Evolutionary conservation across 345 rosid species (phyloP), one percentile per base, ranked within the genome.

Genomic region (Psidium friedrichsthalianum): DNA sequence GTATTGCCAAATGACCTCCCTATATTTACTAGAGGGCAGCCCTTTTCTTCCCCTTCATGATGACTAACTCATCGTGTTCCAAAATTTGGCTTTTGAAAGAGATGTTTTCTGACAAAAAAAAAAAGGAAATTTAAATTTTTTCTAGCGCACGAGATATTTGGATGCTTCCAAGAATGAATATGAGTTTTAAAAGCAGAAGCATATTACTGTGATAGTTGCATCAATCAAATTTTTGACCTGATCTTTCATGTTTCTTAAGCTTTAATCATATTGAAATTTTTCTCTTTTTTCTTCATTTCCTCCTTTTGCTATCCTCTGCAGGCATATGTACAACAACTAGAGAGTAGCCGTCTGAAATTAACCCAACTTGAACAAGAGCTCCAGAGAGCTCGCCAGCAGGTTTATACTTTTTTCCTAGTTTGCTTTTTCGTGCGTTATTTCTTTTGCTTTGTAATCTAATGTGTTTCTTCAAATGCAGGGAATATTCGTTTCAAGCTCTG

Each of bases 271-370:
- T 36, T 69, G 47, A 69, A 69, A 69, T 18, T 25, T 69, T 36
- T n/a, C 32, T 24, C 82, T 49, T 80, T 42, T 49, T 49, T 22
- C 56, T 83, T 49, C 25, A 55, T 82, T 85, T 25, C 86, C 83
- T 55, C 52, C 51, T 84, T 54, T 29, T 56, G 25, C 51, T 47
- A 82, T 83, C 58, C 52, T 87, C 84, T 83, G 51, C 85, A 95
- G 99, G 99, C 98, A 11, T 96, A 96, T 88, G 99, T 96, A 81
- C 99, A 96, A 88, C 99, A 94, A 89, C 90, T 96, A 84, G 99
- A 96, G 91, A 96, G 95, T 88, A 96, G 98, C 90, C 91, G 98
- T 74, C 89, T 96, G 87, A 96, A 96, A 87, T 89, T 96, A 89
- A 94, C 97, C 36, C 95, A 92, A 89, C 96, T 96, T 27, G 98